These are phyloP conservation scores for Vachellia pachyceras DNA, from an alignment of 306 rosid genomes.

Conservation along the genomic window DNA sequence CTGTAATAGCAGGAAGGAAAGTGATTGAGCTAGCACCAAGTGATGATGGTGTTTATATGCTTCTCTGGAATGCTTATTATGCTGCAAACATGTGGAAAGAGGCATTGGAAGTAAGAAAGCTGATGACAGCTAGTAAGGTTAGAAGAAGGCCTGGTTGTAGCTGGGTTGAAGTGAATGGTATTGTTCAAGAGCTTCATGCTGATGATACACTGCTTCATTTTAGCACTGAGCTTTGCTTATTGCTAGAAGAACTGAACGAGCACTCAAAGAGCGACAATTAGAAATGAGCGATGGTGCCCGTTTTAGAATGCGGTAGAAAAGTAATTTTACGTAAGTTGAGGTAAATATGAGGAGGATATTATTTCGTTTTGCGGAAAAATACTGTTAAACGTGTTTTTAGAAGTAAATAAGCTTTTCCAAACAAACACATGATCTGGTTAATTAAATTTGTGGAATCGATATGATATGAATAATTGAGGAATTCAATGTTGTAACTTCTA, in stretches of 20 bases:
- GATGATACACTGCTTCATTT: slow-evolving; percentile 23
- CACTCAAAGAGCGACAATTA: not conserved
- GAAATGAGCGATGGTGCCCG: no score
- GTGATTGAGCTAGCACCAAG: slow-evolving; percentile 38
- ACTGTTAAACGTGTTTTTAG: no score
- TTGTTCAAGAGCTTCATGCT: slow-evolving; percentile 22
- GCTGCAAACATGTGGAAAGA: slow-evolving; percentile 42
- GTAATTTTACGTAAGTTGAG: no score
- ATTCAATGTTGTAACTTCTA: no score
- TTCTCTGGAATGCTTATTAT: slow-evolving; percentile 32
- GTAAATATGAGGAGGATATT: no score
- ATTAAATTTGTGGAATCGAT: no score
- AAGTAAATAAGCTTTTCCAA: no score
- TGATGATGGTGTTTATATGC: slow-evolving; percentile 38
- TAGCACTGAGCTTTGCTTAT: slow-evolving; percentile 23
- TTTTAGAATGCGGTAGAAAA: no score
- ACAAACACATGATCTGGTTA: no score
- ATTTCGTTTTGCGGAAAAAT: no score
- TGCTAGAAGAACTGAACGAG: slow-evolving; percentile 28
- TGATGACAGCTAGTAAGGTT: slow-evolving; percentile 21
- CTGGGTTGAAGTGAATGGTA: slow-evolving; percentile 32
- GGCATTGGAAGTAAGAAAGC: slow-evolving; percentile 29
- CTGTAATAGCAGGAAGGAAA: slow-evolving; percentile 36
- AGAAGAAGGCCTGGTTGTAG: slow-evolving; percentile 38
- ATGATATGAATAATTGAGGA: no score